Evolutionary conservation across 768 basidiomycete species (phyloP).

Genomic region (Phaeotremella fagi): DNA sequence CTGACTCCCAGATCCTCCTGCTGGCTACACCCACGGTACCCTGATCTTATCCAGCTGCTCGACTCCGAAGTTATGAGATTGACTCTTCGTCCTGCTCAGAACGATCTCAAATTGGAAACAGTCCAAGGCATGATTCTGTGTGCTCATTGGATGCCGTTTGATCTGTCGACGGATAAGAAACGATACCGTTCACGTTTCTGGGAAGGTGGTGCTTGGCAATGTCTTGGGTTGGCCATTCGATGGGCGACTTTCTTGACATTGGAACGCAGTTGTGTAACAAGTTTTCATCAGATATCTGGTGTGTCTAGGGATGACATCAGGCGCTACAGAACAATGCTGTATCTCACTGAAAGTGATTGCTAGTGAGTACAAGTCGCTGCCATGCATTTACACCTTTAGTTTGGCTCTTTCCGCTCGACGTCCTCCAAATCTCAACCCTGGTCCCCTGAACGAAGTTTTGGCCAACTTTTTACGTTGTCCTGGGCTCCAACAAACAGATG

Average conservation of each 20-base stretch:
- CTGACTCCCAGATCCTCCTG: not conserved
- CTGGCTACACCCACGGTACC: conserved; percentile 17
- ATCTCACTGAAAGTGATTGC: conserved; percentile 18
- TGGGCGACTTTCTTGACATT: conserved; percentile 10
- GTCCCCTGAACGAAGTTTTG: not conserved
- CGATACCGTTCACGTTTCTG: conserved; percentile 9
- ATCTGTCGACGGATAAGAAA: not conserved
- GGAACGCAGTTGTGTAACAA: conserved; percentile 4
- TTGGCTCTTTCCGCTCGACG: conserved; percentile 11
- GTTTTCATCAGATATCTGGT: not conserved
- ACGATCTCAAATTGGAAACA: conserved; percentile 10
- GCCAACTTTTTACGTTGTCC: conserved; percentile 1
- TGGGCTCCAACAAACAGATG: conserved; percentile 9
- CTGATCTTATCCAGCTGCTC: conserved; percentile 3
- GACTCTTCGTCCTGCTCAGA: conserved; percentile 9
- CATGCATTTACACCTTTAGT: conserved; percentile 1
- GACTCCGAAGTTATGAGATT: conserved; percentile 12
- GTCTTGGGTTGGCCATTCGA: conserved; percentile 15
- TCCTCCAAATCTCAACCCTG: conserved; percentile 1
- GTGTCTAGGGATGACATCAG: not conserved
- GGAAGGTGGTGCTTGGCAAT: conserved; percentile 16
- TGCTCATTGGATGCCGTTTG: conserved; percentile 21
- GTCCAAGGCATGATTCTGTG: conserved; percentile 18
- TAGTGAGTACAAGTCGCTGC: conserved; percentile 5
- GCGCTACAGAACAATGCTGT: conserved; percentile 10